Percentiles rank a stretch among this genome's conserved stretches.
Evolutionary conservation across 352 stramenopile genomes (phyloP).

Genomic region (Globisporangium yorkense): DNA sequence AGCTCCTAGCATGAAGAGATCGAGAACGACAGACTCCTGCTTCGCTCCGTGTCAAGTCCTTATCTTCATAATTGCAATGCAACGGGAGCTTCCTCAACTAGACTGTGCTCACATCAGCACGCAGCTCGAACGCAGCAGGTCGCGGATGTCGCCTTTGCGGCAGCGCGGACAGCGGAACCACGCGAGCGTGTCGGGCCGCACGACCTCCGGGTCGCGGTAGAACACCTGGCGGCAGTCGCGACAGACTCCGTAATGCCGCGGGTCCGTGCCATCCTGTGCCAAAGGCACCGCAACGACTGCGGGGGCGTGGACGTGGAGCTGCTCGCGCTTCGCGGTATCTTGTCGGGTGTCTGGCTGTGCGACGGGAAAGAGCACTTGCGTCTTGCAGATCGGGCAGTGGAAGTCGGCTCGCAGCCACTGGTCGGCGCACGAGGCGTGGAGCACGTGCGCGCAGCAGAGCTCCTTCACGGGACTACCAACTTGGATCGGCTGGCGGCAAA

Average conservation of each 20-base stretch:
- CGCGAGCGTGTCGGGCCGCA: slow-evolving; percentile 54
- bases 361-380: slow-evolving; percentile 54
- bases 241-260: slow-evolving; percentile 38
- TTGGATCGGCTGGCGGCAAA: slow-evolving; percentile 30
- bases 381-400: slow-evolving; percentile 50
- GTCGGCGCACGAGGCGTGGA: slow-evolving; percentile 58
- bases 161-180: slow-evolving; percentile 69
- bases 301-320: neutral
- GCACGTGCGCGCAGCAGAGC: slow-evolving; percentile 51
- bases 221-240: slow-evolving; percentile 60
- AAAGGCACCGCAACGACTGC: slow-evolving; percentile 13
- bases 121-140: slow-evolving; percentile 52
- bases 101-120: slow-evolving; percentile 29
- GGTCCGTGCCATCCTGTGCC: slow-evolving; percentile 25
- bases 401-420: slow-evolving; percentile 35
- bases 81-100: too few species aligned
- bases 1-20: too few species aligned
- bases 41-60: too few species aligned
- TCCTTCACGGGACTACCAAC: slow-evolving; percentile 41
- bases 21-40: too few species aligned
- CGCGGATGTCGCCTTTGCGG: slow-evolving; percentile 38
- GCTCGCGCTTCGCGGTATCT: slow-evolving; percentile 7
- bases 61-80: too few species aligned
- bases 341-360: slow-evolving; percentile 16
- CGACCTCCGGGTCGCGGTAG: slow-evolving; percentile 41